phyloP scores from a whole-genome alignment of 2,329 filamentous ascomycete genomes.

The Fusarium nisikadoi region DNA sequence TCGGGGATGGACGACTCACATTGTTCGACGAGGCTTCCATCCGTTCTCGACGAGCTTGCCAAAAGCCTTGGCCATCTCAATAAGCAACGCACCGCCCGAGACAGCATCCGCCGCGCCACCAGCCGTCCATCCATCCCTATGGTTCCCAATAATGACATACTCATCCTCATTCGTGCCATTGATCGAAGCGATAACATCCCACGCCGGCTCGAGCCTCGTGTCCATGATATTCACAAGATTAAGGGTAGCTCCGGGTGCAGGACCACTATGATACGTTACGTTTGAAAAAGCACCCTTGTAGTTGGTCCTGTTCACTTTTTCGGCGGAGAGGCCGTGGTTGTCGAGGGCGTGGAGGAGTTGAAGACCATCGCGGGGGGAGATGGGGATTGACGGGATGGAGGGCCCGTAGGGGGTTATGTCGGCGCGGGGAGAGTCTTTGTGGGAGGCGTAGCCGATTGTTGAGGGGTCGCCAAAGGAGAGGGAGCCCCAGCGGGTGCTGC shows the following conservation, averaged over 20 bases:
- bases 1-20: constrained; percentile 37
- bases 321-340: constrained; percentile 7
- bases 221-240: constrained; percentile 32
- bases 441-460: constrained; percentile 34
- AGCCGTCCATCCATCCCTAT: constrained; percentile 65
- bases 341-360: constrained; percentile 21
- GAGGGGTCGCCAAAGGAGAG: constrained; percentile 36
- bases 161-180: constrained; percentile 54
- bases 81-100: constrained; percentile 59
- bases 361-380: constrained; percentile 20
- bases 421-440: constrained; percentile 25
- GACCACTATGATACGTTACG: constrained; percentile 24
- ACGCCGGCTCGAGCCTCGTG: constrained; percentile 12
- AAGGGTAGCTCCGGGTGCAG: constrained; percentile 8
- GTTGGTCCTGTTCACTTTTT: constrained; percentile 20
- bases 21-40: constrained; percentile 63
- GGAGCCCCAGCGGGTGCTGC: constrained; percentile 31
- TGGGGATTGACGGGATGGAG: constrained; percentile 29
- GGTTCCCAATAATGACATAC: constrained; percentile 62
- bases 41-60: constrained; percentile 57
- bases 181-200: constrained; percentile 53
- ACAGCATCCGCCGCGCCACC: constrained; percentile 65
- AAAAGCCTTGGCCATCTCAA: constrained; percentile 62
- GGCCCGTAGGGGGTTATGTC: constrained; percentile 27
- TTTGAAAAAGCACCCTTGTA: constrained; percentile 32